These are phyloP conservation scores for Citrus reticulata DNA, from an alignment of 345 rosid genomes.

Conservation along the genomic window DNA sequence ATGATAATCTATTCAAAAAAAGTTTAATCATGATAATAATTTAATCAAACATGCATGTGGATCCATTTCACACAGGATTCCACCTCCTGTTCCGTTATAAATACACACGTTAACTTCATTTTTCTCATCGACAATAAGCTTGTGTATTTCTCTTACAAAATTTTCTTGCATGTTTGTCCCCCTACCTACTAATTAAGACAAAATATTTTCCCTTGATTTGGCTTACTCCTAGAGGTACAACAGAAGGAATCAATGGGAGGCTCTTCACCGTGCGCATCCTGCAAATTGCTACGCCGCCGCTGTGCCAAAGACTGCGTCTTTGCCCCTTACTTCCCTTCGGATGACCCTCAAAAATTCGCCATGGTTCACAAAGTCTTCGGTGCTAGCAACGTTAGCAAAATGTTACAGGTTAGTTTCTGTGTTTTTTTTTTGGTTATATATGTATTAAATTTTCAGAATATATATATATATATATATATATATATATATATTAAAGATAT, in stretches of 20 bases:
- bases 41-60: constrained; percentile 26
- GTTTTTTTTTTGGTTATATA: not conserved
- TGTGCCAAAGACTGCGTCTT: constrained; percentile 82
- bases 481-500: too few relatives aligned
- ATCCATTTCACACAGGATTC: constrained; percentile 18
- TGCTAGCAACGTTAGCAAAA: constrained; percentile 85
- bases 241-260: constrained; percentile 33
- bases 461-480: not conserved
- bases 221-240: not conserved
- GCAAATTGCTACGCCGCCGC: constrained; percentile 75
- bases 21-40: not conserved
- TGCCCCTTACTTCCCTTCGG: constrained; percentile 87
- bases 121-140: constrained; percentile 38
- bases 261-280: constrained; percentile 82
- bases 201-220: too few relatives aligned
- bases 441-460: not conserved
- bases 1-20: not conserved
- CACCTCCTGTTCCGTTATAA: constrained; percentile 36
- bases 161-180: too few relatives aligned
- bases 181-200: too few relatives aligned
- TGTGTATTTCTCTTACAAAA: not conserved
- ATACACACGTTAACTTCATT: constrained; percentile 25
- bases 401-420: constrained; percentile 57
- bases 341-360: constrained; percentile 79
- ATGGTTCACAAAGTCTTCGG: constrained; percentile 88